A percentile compares a stretch with the other conserved stretches of the same genome.
phyloP scores from a whole-genome alignment of 495 filamentous ascomycete genomes.

The Copromyces sp. region DNA sequence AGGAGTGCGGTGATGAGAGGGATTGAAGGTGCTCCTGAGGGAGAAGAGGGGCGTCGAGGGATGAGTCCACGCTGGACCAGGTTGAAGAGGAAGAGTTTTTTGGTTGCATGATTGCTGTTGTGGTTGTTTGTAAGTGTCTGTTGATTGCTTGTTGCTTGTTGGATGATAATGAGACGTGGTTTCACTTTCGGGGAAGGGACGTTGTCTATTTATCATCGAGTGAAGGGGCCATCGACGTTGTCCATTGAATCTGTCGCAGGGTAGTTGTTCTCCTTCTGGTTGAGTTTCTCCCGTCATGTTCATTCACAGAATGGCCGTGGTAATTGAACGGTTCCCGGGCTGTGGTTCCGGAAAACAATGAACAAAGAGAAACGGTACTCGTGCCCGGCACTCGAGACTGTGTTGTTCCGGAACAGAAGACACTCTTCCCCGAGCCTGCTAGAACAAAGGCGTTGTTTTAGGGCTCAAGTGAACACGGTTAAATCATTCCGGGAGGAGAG shows the following conservation, averaged over 20 bases:
- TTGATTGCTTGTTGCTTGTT: neutral
- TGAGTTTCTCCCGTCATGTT: neutral
- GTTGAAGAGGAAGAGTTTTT: neutral
- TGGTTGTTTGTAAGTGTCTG: neutral
- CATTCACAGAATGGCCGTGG: neutral
- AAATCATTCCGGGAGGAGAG: too few relatives aligned
- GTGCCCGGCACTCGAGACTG: neutral
- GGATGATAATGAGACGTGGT: neutral
- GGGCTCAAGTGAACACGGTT: too few relatives aligned
- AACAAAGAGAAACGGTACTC: neutral
- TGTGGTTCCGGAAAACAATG: neutral
- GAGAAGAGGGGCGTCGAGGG: neutral
- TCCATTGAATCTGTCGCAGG: neutral
- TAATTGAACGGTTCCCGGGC: neutral
- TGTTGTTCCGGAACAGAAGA: neutral
- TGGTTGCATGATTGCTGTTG: neutral
- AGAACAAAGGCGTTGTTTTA: too few relatives aligned
- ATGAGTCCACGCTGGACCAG: neutral
- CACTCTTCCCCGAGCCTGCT: too few relatives aligned
- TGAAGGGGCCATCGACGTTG: neutral
- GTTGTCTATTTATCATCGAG: neutral
- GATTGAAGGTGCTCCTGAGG: neutral
- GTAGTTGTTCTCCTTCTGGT: neutral
- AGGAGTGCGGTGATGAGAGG: neutral
- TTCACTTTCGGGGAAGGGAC: neutral